Conservation (phyloP, 2,329 filamentous ascomycete genomes). For the Tolypocladium guangdongense region DNA sequence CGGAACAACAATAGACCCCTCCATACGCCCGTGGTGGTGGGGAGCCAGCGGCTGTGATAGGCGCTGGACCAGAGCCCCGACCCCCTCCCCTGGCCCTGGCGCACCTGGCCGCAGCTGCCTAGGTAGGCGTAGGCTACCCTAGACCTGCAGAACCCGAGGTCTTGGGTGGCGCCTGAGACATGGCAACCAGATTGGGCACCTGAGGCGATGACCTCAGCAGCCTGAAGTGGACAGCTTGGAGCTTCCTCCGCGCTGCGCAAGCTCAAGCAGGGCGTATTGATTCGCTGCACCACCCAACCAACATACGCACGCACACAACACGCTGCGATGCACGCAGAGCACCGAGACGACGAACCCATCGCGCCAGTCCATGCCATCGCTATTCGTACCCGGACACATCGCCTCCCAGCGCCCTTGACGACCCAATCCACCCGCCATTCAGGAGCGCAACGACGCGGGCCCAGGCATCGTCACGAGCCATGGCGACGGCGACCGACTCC, state of each 20-base stretch:
- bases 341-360: neutral
- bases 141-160: neutral
- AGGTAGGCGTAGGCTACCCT: no score
- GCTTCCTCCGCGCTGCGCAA: neutral
- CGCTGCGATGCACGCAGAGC: neutral
- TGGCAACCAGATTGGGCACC: neutral
- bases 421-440: neutral
- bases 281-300: neutral
- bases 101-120: no score
- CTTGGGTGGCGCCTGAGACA: neutral
- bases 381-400: neutral
- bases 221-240: conserved; percentile 2
- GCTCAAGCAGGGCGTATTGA: neutral
- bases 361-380: neutral
- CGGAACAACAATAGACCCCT: neutral
- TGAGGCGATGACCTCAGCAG: neutral
- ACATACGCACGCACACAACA: neutral
- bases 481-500: conserved; percentile 20
- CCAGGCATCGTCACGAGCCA: conserved; percentile 5
- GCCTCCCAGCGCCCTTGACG: neutral
- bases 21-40: neutral
- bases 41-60: neutral
- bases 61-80: neutral
- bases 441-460: neutral
- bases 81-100: neutral